These are phyloP conservation scores for Lipomyces lipofer DNA, from an alignment of 805 yeast genomes.

Conservation along the genomic window DNA sequence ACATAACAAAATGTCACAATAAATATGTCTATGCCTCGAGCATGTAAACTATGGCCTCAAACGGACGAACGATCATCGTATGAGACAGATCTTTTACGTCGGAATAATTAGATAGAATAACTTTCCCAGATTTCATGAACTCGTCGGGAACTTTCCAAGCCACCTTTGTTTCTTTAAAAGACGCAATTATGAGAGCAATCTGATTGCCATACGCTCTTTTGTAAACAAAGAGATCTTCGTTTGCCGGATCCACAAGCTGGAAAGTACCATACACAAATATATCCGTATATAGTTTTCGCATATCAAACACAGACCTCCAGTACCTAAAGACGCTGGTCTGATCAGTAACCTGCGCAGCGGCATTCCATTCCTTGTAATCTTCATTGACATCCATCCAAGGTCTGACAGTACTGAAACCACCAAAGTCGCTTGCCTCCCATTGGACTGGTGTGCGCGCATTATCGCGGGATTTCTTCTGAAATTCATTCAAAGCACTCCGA, in stretches of 20 bases:
- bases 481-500: conserved; percentile 24
- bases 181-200: conserved; percentile 4
- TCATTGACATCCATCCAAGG: conserved; percentile 58
- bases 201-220: conserved; percentile 2
- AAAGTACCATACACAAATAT: conserved; percentile 49
- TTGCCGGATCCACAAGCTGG: conserved; percentile 43
- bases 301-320: conserved; percentile 47
- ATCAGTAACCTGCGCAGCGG: conserved; percentile 47
- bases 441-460: conserved; percentile 56
- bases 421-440: conserved; percentile 45
- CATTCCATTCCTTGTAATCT: conserved; percentile 51
- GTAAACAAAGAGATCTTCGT: conserved; percentile 11
- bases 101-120: conserved; percentile 4
- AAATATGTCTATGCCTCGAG: no score
- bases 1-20: no score
- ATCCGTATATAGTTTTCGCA: conserved; percentile 50
- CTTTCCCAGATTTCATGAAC: conserved; percentile 1
- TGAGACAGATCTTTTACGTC: background rate
- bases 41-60: conserved; percentile 16
- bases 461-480: conserved; percentile 49
- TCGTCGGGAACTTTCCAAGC: conserved; percentile 10
- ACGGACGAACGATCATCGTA: conserved; percentile 6
- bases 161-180: conserved; percentile 2
- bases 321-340: conserved; percentile 49
- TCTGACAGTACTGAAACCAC: conserved; percentile 48